phyloP scores from a whole-genome alignment of 768 basidiomycete species.

The Tulasnella sp. region DNA sequence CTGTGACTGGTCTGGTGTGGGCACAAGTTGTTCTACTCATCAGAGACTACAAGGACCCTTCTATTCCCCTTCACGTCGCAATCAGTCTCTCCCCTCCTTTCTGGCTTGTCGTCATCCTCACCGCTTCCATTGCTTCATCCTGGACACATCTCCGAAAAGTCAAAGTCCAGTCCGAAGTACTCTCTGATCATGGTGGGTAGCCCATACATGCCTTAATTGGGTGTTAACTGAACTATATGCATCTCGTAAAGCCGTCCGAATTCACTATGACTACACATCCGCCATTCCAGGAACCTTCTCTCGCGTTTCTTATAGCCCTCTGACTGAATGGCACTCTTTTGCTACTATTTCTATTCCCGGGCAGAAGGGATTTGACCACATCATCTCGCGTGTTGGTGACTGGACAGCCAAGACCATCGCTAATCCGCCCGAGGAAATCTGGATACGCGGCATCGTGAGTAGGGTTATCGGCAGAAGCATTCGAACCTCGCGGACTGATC shows the following conservation, averaged over 20 bases:
- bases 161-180: conserved; percentile 48
- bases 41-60: conserved; percentile 47
- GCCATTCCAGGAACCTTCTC: conserved; percentile 48
- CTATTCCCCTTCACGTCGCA: conserved; percentile 42
- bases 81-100: conserved; percentile 47
- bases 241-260: conserved; percentile 43
- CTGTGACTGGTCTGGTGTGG: conserved; percentile 52
- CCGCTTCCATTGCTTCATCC: conserved; percentile 54
- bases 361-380: conserved; percentile 50
- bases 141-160: conserved; percentile 57
- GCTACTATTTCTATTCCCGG: conserved; percentile 34
- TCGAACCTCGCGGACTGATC: neutral
- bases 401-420: conserved; percentile 54
- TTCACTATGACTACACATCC: conserved; percentile 56
- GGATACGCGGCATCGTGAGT: conserved; percentile 50
- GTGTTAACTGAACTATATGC: neutral
- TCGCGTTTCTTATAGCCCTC: conserved; percentile 22
- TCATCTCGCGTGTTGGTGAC: conserved; percentile 56
- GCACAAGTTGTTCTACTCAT: conserved; percentile 51
- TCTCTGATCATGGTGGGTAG: conserved; percentile 46
- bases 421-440: conserved; percentile 52
- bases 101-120: conserved; percentile 55
- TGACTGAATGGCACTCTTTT: conserved; percentile 29
- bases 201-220: neutral
- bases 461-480: neutral